phyloP scores from a whole-genome alignment of 106 monocot species.

The Cymbidium sinense region DNA sequence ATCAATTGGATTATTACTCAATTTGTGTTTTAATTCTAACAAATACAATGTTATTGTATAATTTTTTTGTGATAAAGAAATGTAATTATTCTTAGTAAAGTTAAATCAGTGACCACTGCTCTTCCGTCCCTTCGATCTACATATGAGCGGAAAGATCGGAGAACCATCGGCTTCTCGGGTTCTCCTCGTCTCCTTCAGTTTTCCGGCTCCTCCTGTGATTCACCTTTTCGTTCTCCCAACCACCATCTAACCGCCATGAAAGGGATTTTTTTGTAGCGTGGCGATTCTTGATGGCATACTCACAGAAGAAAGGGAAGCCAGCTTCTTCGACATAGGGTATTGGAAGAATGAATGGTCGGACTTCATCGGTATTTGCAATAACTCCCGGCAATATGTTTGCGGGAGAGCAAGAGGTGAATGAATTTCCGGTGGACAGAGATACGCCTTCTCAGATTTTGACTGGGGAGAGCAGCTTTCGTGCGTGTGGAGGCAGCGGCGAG shows the following conservation, averaged over 20 bases:
- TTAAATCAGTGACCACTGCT: no score
- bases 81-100: no score
- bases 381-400: not conserved
- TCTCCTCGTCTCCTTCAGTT: slow-evolving; percentile 1
- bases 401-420: not conserved
- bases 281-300: not conserved
- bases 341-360: not conserved
- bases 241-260: slow-evolving; percentile 4
- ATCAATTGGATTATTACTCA: no score
- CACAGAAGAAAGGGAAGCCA: not conserved
- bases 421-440: not conserved
- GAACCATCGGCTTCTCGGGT: not conserved
- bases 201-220: not conserved
- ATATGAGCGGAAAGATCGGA: not conserved
- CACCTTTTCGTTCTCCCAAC: not conserved
- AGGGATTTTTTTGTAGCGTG: not conserved
- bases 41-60: no score
- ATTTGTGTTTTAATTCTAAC: no score
- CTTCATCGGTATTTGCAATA: not conserved
- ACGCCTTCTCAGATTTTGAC: not conserved
- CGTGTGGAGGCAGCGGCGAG: not conserved
- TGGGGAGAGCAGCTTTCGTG: not conserved
- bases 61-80: no score
- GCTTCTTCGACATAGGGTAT: not conserved
- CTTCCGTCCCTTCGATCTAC: no score